Base-by-base conservation (phyloP, 2,329 filamentous ascomycete species). In the Aspergillus novofumigatus region DNA sequence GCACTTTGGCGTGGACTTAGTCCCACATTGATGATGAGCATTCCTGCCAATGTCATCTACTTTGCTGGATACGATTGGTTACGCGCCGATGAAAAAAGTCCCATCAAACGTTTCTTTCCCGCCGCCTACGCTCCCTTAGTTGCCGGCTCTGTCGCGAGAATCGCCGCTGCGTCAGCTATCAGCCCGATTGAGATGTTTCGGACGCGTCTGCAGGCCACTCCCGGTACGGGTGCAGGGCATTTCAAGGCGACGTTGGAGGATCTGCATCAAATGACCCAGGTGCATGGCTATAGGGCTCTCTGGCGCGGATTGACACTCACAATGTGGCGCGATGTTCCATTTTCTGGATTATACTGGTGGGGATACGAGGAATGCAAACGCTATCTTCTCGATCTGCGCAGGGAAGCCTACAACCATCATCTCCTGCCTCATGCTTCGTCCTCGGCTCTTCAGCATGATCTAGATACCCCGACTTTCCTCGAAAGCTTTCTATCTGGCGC, bases 51-150 rank as follows among this genome's bases (percentile, higher is more conserved):
- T 72, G 94, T 99, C 64, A 97, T 99, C 63, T 99, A 99, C 76
- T 97, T 97, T 69, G 95, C 94, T 11, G 94, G 94, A 42, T 99
- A 99, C 75, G 94, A 99, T 70, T 97, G 92, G 89, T 74, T 99
- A 57, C 87, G 94, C 38, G 89, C 83, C 62, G 89, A 90, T 66
- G 78, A 80, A 1, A 78, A 77, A 45, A 96, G 90, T 64, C 92
- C 92, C 0, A 83, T 97, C 60, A 82, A 81, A 38, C 80, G 79
- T 45, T 65, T 81, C 21, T 71, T 87, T 9, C 82, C 83, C 14
- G 90, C 93, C 63, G 82, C 84, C 8, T 91, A 90, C 65, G 86
- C 90, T 5, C 92, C 94, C 0, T 81, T 99, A 1, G 80, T 90
- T 0, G 91, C 91, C 2, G 94, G 94, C 1, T 85, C 90, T 4